Evolutionary conservation across 306 rosid species (phyloP).

Genomic region (Vicia villosa): DNA sequence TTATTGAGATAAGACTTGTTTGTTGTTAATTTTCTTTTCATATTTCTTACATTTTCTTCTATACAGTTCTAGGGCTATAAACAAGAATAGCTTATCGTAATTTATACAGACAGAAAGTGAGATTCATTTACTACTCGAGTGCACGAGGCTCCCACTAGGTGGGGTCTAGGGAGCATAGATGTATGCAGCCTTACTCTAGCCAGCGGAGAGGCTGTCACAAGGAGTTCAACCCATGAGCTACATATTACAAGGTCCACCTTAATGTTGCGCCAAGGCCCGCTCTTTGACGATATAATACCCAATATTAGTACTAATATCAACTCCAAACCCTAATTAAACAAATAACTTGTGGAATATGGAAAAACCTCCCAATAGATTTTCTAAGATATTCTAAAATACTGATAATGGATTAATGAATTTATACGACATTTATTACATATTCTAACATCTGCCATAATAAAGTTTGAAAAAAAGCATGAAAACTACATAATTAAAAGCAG

Average conservation of each 20-base stretch:
- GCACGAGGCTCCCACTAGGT: background rate
- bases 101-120: background rate
- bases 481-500: slow-evolving; percentile 2
- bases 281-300: background rate
- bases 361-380: background rate
- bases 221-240: background rate
- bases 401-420: background rate
- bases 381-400: background rate
- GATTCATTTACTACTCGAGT: background rate
- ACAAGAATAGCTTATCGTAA: no score
- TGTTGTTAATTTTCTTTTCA: background rate
- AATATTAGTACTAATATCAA: background rate
- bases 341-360: background rate
- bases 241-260: background rate
- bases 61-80: background rate
- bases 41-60: background rate
- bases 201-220: background rate
- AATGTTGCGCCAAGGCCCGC: background rate
- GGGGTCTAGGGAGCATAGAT: background rate
- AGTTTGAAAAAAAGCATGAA: background rate
- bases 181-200: background rate
- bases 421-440: background rate
- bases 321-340: background rate
- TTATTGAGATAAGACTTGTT: no score
- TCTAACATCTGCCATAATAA: slow-evolving; percentile 3